Conservation (phyloP, 805 yeast genomes). For the Starmerella khaoyaiensis region DNA sequence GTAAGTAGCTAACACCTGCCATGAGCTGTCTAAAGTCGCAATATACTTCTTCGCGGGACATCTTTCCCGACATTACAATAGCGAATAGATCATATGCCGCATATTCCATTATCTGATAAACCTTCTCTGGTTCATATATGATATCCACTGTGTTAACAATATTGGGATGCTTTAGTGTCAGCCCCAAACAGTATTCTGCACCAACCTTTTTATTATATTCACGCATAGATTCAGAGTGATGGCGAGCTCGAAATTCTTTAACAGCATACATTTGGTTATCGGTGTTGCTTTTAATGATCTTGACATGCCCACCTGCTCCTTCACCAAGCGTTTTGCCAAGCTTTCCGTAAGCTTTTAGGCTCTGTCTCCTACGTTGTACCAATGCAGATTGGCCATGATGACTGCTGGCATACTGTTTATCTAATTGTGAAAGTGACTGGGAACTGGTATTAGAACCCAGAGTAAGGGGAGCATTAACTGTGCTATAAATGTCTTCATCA, state of each 20-base stretch:
- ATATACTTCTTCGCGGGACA: slow-evolving; percentile 64
- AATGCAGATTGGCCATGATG: slow-evolving; percentile 3
- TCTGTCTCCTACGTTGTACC: slow-evolving; percentile 1
- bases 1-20: slow-evolving; percentile 70
- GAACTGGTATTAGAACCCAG: slow-evolving; percentile 3
- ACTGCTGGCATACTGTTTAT: slow-evolving; percentile 10
- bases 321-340: slow-evolving; percentile 82
- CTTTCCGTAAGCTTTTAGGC: slow-evolving; percentile 53
- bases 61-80: slow-evolving; percentile 83
- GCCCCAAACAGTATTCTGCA: slow-evolving; percentile 88
- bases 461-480: too few species aligned
- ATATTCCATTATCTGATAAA: slow-evolving; percentile 87
- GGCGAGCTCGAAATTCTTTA: slow-evolving; percentile 74
- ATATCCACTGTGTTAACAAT: slow-evolving; percentile 85
- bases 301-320: slow-evolving; percentile 90
- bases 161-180: slow-evolving; percentile 78
- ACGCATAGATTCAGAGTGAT: slow-evolving; percentile 58
- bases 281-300: slow-evolving; percentile 49
- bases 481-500: slow-evolving; percentile 23
- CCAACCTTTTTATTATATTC: slow-evolving; percentile 88
- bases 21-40: slow-evolving; percentile 84
- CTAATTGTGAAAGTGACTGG: slow-evolving; percentile 6
- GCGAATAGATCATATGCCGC: slow-evolving; percentile 90
- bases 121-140: slow-evolving; percentile 73
- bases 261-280: slow-evolving; percentile 77